Conservation (phyloP, 768 basidiomycete species). For the Xerocomus potaroensis region DNA sequence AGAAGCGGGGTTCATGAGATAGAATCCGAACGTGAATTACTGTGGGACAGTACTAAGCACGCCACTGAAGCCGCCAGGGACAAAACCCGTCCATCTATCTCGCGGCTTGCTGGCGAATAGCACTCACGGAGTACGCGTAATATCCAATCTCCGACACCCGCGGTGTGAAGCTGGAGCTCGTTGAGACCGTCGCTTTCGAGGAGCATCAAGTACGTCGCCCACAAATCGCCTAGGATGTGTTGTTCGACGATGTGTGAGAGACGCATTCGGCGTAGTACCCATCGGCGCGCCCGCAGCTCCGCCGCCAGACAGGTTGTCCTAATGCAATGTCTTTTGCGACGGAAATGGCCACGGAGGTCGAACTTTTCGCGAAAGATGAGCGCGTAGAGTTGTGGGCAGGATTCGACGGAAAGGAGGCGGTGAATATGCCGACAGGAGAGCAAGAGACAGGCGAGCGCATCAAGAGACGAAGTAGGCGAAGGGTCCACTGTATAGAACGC, state of each 20-base stretch:
- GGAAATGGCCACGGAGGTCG: constrained; percentile 33
- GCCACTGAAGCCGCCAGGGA: constrained; percentile 31
- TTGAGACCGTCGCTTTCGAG: constrained; percentile 52
- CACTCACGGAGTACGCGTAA: constrained; percentile 20
- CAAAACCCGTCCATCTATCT: constrained; percentile 13
- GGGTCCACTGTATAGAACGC: constrained; percentile 43
- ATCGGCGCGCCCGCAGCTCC: constrained; percentile 47
- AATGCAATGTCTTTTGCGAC: constrained; percentile 30
- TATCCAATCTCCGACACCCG: constrained; percentile 35
- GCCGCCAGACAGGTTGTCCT: constrained; percentile 37
- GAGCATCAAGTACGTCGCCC: constrained; percentile 57
- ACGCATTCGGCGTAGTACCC: constrained; percentile 46
- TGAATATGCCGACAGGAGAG: constrained; percentile 44
- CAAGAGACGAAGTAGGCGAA: constrained; percentile 37
- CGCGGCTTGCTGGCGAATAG: constrained; percentile 3
- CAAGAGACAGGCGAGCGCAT: constrained; percentile 40
- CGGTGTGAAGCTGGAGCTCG: constrained; percentile 39
- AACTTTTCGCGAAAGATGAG: constrained; percentile 49
- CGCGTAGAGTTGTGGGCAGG: constrained; percentile 54
- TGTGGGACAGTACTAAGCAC: constrained; percentile 34
- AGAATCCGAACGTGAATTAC: constrained; percentile 30
- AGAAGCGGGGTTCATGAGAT: constrained; percentile 22
- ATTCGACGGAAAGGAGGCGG: constrained; percentile 36
- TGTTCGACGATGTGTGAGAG: constrained; percentile 24
- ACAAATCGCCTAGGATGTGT: constrained; percentile 43